Evolutionary conservation across 371 early-diverging fungal species (phyloP).

Genomic region (Mucor indicus): DNA sequence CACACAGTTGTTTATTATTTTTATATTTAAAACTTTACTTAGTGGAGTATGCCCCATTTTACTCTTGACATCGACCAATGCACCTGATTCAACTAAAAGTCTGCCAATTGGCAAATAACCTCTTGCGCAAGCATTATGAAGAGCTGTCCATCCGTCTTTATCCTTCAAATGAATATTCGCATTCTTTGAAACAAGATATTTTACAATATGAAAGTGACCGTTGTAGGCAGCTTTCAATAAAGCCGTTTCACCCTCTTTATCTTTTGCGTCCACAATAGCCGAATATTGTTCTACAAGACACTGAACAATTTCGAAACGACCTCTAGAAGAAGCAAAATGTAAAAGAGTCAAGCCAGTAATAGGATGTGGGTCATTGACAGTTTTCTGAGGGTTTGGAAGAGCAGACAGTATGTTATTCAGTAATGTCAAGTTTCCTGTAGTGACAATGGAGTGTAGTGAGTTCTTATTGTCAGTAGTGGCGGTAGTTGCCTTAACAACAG

Average conservation of each 20-base stretch:
- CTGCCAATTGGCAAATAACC: constrained; percentile 63
- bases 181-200: constrained; percentile 56
- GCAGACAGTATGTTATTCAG: constrained; percentile 29
- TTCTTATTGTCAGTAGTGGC: neutral
- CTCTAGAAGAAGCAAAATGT: constrained; percentile 71
- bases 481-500: constrained; percentile 7
- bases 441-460: constrained; percentile 34
- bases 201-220: constrained; percentile 65
- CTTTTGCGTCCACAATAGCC: constrained; percentile 64
- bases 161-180: constrained; percentile 72
- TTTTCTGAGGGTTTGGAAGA: constrained; percentile 35
- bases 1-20: neutral
- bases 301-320: constrained; percentile 64
- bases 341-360: constrained; percentile 67
- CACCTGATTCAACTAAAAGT: constrained; percentile 55
- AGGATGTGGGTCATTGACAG: constrained; percentile 47
- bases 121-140: constrained; percentile 76
- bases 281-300: constrained; percentile 63
- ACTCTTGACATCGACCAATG: constrained; percentile 62
- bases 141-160: constrained; percentile 82
- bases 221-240: constrained; percentile 75
- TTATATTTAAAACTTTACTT: constrained; percentile 45
- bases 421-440: constrained; percentile 36
- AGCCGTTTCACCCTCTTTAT: constrained; percentile 80
- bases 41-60: constrained; percentile 75